These are phyloP conservation scores for Linum usitatissimum DNA, from an alignment of 345 rosid species.

Conservation along the genomic window DNA sequence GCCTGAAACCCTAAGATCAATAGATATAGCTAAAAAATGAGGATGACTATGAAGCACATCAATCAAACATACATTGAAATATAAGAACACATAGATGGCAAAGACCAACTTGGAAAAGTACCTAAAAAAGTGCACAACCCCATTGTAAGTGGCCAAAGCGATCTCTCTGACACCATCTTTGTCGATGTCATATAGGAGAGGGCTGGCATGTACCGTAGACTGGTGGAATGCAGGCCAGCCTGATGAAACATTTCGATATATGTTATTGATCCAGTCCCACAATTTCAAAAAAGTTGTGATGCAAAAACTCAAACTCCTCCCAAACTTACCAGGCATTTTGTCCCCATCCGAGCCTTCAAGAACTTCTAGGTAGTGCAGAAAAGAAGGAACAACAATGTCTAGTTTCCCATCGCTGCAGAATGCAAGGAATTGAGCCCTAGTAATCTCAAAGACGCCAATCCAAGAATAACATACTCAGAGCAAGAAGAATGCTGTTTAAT, in stretches of 20 bases:
- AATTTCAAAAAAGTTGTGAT: not conserved
- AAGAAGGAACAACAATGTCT: slow-evolving; percentile 91
- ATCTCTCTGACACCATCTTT: slow-evolving; percentile 96
- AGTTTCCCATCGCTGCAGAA: slow-evolving; percentile 87
- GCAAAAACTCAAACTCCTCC: not conserved
- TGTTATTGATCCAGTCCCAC: too few species aligned
- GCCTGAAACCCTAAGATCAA: slow-evolving; percentile 68
- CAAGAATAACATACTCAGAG: not conserved
- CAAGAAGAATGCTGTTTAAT: not conserved
- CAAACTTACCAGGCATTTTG: slow-evolving; percentile 74
- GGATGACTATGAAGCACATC: not conserved
- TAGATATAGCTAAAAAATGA: not conserved
- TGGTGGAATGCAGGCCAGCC: slow-evolving; percentile 99
- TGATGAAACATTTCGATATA: slow-evolving; percentile 15
- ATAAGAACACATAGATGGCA: not conserved
- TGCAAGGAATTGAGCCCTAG: not conserved
- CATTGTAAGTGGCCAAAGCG: slow-evolving; percentile 91
- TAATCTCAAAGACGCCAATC: not conserved
- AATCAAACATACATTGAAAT: not conserved
- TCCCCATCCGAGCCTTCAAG: slow-evolving; percentile 99
- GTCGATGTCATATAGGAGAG: slow-evolving; percentile 87
- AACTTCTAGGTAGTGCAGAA: slow-evolving; percentile 96
- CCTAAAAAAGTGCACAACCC: slow-evolving; percentile 94
- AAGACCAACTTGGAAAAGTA: slow-evolving; percentile 15
- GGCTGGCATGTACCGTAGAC: slow-evolving; percentile 95